Evolutionary conservation across 352 stramenopile species (phyloP), one percentile per base, ranked within the genome.

Genomic region (Lagenidium sp.): DNA sequence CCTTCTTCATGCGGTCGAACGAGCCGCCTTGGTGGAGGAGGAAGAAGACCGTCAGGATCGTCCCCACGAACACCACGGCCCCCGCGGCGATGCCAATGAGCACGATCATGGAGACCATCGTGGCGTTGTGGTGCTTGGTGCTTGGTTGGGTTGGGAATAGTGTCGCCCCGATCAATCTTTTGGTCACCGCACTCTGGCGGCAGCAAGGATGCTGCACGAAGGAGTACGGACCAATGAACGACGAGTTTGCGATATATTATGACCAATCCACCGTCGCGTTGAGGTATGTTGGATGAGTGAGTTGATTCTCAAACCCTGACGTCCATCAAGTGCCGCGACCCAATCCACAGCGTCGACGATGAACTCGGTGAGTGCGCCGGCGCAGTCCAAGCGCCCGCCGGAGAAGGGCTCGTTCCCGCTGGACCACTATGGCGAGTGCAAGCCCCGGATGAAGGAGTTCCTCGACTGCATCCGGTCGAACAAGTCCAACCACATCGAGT

Each of bases 351-450:
- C n/a, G n/a, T n/a, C n/a, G n/a, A 63, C 19, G 30, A 95, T 94
- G 82, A 92, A 95, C 62, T 68, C 79, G 34, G 65, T 84, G 24
- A 59, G 78, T 32, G 79, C 79, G 7, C 79, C 79, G 24, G 61
- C 71, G 60, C 70, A 84, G 54, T 65, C 52, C 50, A 83, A 84
- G 61, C 68, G 69, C 29, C 80, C 85, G 46, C 85, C 85, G 24
- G 80, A 95, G 75, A 94, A 94, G 55, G 85, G 85, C 13, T 87
- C 80, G 37, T 96, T 96, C 66, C 85, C 85, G 23, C 64, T 96
- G 36, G 85, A 96, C 55, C 85, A 96, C 60, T 85, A 92, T 28
- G 78, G 80, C 47, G 85, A 95, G 54, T 96, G 85, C 73, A 94
- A 93, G 53, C 62, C 75, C 3, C 64, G 66, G 8, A 96, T 94